phyloP scores from a whole-genome alignment of 2,329 filamentous ascomycete species.

The Sarocladium strictum region DNA sequence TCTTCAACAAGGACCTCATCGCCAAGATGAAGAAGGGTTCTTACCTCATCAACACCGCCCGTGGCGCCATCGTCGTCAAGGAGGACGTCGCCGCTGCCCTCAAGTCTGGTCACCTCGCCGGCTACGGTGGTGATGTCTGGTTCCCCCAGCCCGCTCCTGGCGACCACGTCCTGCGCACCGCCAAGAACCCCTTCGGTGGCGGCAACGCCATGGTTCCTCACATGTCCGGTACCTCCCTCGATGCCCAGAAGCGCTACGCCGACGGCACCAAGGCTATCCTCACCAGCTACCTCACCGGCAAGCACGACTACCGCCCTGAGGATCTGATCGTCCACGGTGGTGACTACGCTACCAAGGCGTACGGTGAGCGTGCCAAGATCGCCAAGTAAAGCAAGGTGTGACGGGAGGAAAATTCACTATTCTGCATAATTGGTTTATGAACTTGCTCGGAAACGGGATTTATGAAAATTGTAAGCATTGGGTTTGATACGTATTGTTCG shows the following conservation, averaged over 20 bases:
- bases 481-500: not conserved
- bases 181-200: slow-evolving; percentile 90
- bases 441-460: not conserved
- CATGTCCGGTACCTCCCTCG: slow-evolving; percentile 98
- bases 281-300: slow-evolving; percentile 82
- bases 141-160: slow-evolving; percentile 94
- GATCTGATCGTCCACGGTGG: slow-evolving; percentile 87
- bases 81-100: slow-evolving; percentile 95
- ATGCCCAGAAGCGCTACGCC: slow-evolving; percentile 91
- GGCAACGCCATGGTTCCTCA: slow-evolving; percentile 98
- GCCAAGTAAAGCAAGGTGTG: not conserved
- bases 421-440: not conserved
- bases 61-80: slow-evolving; percentile 98
- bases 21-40: slow-evolving; percentile 98
- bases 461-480: slow-evolving; percentile 8
- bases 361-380: slow-evolving; percentile 58
- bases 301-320: slow-evolving; percentile 79
- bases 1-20: slow-evolving; percentile 99
- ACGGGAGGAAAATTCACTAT: not conserved
- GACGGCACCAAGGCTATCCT: slow-evolving; percentile 85
- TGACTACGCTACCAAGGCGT: slow-evolving; percentile 92
- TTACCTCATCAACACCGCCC: slow-evolving; percentile 98
- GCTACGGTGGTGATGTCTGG: slow-evolving; percentile 89
- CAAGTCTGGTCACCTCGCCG: slow-evolving; percentile 83
- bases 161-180: slow-evolving; percentile 88